phyloP scores from a whole-genome alignment of 306 rosid species.

The Begonia peltatifolia region DNA sequence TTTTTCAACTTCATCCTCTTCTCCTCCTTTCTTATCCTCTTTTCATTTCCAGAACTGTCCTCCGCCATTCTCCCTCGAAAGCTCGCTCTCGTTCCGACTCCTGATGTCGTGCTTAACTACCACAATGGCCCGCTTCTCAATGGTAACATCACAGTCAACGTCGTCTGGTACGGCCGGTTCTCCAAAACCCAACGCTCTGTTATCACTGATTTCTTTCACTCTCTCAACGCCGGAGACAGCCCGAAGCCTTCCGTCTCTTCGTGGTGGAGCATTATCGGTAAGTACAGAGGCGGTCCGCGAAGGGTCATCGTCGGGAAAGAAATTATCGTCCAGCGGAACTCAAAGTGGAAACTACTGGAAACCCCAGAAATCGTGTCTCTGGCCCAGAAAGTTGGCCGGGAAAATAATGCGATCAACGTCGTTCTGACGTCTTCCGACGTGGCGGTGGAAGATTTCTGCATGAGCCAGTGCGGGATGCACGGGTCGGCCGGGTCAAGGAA shows the following conservation, averaged over 20 bases:
- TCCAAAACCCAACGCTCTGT: slow-evolving; percentile 14
- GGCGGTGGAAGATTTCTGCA: slow-evolving; percentile 16
- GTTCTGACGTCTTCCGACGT: slow-evolving; percentile 17
- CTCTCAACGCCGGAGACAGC: slow-evolving; percentile 1
- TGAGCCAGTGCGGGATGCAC: slow-evolving; percentile 16
- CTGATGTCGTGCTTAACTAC: slow-evolving; percentile 10
- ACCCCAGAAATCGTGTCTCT: not conserved
- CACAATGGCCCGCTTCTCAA: slow-evolving; percentile 21
- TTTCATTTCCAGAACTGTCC: slow-evolving; percentile 5
- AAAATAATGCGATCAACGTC: slow-evolving; percentile 2
- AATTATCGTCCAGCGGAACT: slow-evolving; percentile 10
- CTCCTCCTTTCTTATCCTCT: slow-evolving; percentile 1
- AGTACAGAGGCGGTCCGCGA: slow-evolving; percentile 10
- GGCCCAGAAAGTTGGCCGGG: not conserved
- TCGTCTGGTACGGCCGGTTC: slow-evolving; percentile 22
- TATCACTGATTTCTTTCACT: slow-evolving; percentile 14
- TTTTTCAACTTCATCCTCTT: not conserved
- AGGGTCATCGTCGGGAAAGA: slow-evolving; percentile 12
- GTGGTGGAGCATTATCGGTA: slow-evolving; percentile 18
- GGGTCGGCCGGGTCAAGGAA: slow-evolving; percentile 1
- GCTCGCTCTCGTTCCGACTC: slow-evolving; percentile 16
- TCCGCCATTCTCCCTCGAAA: slow-evolving; percentile 2
- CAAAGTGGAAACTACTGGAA: slow-evolving; percentile 5
- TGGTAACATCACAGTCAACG: slow-evolving; percentile 14
- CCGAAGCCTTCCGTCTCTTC: slow-evolving; percentile 8